These are phyloP conservation scores for Rosa persica DNA, from an alignment of 306 rosid genomes.

Conservation along the genomic window DNA sequence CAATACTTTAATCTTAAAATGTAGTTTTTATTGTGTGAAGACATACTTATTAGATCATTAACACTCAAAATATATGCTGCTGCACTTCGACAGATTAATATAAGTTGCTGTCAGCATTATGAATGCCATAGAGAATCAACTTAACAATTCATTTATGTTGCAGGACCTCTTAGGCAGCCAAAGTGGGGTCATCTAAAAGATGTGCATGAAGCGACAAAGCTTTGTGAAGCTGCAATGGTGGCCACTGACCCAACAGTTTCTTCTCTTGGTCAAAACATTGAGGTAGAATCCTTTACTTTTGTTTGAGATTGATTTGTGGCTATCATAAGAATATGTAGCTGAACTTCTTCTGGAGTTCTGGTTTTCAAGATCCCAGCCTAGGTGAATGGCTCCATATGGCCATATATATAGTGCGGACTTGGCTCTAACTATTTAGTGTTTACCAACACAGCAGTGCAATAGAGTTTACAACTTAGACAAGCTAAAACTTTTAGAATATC, in stretches of 20 bases:
- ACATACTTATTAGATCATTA: neutral
- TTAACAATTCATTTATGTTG: constrained; percentile 24
- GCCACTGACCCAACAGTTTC: constrained; percentile 73
- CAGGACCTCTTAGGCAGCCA: constrained; percentile 86
- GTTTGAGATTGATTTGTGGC: constrained; percentile 2
- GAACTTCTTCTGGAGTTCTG: neutral
- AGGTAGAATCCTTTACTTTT: constrained; percentile 44
- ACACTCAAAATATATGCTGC: neutral
- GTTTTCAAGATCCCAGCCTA: constrained; percentile 11
- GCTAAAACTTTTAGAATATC: neutral
- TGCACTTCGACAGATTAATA: neutral
- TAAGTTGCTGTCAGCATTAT: neutral
- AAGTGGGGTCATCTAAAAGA: constrained; percentile 98
- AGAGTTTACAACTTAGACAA: neutral
- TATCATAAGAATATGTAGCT: neutral
- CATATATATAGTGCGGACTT: neutral
- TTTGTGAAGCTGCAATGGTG: constrained; percentile 71
- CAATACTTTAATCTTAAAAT: neutral
- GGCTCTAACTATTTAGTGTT: neutral
- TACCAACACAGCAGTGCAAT: neutral
- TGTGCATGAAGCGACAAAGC: constrained; percentile 79
- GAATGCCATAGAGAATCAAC: neutral
- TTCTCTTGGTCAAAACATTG: constrained; percentile 70
- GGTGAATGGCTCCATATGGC: constrained; percentile 1
- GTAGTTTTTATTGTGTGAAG: neutral